Evolutionary conservation across 768 basidiomycete species (phyloP), one percentile per base, ranked within the genome.

Genomic region (Phylloporus arenicola): DNA sequence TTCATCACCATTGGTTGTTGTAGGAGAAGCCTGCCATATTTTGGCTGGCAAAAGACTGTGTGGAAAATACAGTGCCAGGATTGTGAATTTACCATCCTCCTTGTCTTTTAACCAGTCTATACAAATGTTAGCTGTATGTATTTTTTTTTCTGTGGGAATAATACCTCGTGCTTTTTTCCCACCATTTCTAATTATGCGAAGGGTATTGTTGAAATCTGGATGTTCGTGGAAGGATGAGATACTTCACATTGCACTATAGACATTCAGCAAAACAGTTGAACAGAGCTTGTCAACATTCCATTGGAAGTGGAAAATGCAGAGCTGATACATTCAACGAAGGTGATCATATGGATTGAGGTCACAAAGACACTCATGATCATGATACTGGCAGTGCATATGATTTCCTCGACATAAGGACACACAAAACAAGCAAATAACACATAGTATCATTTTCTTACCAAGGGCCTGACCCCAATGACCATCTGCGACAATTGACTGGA

Each of bases 41-140:
- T 51, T 42, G 7, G 27, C 13, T 0, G 49, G 46, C 20, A 55
- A 51, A 7, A 48, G 17, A n/a, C 40, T 51, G 2, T 20, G 24
- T 10, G 45, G 50, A 14, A n/a, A 29, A 24, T 51, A 55, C 1
- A 55, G n/a, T 19, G 39, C 48, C 3, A 40, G 47, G 11, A 48
- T 22, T 11, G 7, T 4, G 11, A 48, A 48, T 4, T 9, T 5
- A 3, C n/a, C 17, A 7, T 24, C 30, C 1, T 47, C 47, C 25
- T 57, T 57, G 31, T 57, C 41, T 9, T 16, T 29, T 6, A 52
- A 33, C 53, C 56, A 57, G 14, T 22, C 56, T 55, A 30, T 10
- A 3, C 3, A 3, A 25, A 25, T 25, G 25, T 25, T 25, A 7
- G 25, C n/a, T 24, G 9, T 29, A 29, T 29, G 6, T 29, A 29